phyloP scores from a whole-genome alignment of 805 yeast genomes.

The Candida berthetii region DNA sequence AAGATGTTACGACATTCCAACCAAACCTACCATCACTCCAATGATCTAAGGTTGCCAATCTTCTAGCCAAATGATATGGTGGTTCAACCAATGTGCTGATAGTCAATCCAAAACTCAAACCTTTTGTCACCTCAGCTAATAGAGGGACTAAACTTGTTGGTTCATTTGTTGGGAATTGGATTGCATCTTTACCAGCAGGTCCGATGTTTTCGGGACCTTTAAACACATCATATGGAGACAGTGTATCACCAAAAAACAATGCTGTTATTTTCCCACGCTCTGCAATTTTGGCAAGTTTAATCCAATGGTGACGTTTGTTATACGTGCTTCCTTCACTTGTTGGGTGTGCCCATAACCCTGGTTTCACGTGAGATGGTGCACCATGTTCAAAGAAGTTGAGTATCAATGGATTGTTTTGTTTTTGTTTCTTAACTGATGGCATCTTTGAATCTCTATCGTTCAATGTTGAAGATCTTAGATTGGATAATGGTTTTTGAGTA shows the following conservation, averaged over 20 bases:
- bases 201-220: slow-evolving; percentile 11
- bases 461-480: too few species aligned
- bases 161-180: slow-evolving; percentile 27
- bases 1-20: slow-evolving; percentile 34
- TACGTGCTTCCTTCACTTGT: too few species aligned
- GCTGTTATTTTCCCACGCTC: slow-evolving; percentile 29
- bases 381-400: too few species aligned
- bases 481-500: too few species aligned
- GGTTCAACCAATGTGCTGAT: slow-evolving; percentile 30
- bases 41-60: slow-evolving; percentile 32
- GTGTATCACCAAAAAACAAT: slow-evolving; percentile 28
- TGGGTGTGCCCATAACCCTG: too few species aligned
- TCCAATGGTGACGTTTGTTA: too few species aligned
- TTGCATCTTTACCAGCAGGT: slow-evolving; percentile 9
- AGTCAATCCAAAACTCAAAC: slow-evolving; percentile 29
- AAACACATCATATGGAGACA: slow-evolving; percentile 29
- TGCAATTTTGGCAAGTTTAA: slow-evolving; percentile 23
- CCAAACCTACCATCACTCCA: slow-evolving; percentile 31
- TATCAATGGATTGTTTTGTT: too few species aligned
- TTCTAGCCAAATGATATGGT: slow-evolving; percentile 29
- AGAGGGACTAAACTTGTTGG: slow-evolving; percentile 29
- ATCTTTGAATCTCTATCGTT: too few species aligned
- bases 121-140: slow-evolving; percentile 30
- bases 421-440: too few species aligned
- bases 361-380: too few species aligned